Evolutionary conservation across 768 basidiomycete genomes (phyloP).

Genomic region (Podaxis sp.): DNA sequence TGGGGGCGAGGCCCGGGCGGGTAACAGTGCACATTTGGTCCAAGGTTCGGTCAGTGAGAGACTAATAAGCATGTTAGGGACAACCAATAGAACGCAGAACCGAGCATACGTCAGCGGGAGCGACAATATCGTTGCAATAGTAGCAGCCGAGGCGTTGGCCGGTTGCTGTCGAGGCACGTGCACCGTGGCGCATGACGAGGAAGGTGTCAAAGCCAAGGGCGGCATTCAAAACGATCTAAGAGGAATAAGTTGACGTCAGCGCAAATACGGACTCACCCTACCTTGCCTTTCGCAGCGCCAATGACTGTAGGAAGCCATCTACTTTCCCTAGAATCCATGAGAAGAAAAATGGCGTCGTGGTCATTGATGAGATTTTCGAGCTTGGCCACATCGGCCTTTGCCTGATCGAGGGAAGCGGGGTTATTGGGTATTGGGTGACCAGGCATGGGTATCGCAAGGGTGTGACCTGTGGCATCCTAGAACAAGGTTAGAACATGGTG

Average conservation of each 20-base stretch:
- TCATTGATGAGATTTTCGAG: conserved; percentile 78
- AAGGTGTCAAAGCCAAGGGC: conserved; percentile 96
- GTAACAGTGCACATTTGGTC: conserved; percentile 99
- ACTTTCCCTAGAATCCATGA: conserved; percentile 99
- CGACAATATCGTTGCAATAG: conserved; percentile 98
- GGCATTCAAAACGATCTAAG: conserved; percentile 87
- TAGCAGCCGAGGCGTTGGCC: conserved; percentile 78
- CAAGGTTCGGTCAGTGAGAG: conserved; percentile 82
- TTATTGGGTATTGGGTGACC: conserved; percentile 82
- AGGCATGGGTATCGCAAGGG: conserved; percentile 92
- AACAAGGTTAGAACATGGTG: background rate
- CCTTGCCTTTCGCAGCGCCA: conserved; percentile 83
- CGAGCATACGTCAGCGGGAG: conserved; percentile 79
- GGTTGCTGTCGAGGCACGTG: conserved; percentile 43
- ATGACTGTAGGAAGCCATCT: conserved; percentile 95
- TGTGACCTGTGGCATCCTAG: conserved; percentile 80
- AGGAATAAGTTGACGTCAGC: background rate
- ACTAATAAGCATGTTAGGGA: conserved; percentile 25
- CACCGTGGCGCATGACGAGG: conserved; percentile 95
- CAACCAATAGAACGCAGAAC: conserved; percentile 6
- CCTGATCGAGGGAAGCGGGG: conserved; percentile 50
- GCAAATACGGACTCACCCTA: conserved; percentile 23
- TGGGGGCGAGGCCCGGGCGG: conserved; percentile 88
- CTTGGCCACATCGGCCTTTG: conserved; percentile 63
- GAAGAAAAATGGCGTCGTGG: conserved; percentile 89